A percentile compares a stretch with the other conserved stretches of the same genome.
Conservation (phyloP, 2,329 filamentous ascomycete genomes). For the Aspergillus felis region DNA sequence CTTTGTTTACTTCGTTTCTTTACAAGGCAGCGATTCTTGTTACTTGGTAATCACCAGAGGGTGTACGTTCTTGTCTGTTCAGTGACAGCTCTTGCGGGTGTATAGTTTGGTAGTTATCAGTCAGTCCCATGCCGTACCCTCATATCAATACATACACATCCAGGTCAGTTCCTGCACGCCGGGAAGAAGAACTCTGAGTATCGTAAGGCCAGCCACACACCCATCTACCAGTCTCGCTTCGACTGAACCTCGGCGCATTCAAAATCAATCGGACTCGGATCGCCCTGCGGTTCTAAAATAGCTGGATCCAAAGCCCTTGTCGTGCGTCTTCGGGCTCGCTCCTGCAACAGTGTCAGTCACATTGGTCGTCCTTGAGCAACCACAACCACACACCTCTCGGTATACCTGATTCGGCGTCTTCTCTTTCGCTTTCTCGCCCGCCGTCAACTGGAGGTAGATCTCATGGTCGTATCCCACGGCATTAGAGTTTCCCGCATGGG, state of each 20-base stretch:
- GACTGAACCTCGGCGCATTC: constrained; percentile 23
- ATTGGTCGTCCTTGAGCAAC: not conserved
- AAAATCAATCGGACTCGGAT: constrained; percentile 25
- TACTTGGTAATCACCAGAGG: not conserved
- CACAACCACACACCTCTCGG: constrained; percentile 22
- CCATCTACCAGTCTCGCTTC: constrained; percentile 7
- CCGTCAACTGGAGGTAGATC: constrained; percentile 26
- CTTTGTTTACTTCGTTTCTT: not conserved
- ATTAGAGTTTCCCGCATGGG: not conserved
- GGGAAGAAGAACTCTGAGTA: not conserved
- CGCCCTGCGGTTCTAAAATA: constrained; percentile 21
- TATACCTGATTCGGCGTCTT: constrained; percentile 31
- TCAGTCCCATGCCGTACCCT: not conserved
- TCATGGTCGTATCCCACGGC: constrained; percentile 31
- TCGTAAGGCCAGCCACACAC: not conserved
- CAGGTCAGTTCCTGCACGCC: not conserved
- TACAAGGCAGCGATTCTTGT: not conserved
- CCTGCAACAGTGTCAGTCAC: constrained; percentile 10
- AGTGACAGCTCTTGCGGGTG: not conserved
- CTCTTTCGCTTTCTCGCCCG: constrained; percentile 14
- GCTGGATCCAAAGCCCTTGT: constrained; percentile 25
- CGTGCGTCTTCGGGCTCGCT: constrained; percentile 21
- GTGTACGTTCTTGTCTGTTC: not conserved
- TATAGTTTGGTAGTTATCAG: not conserved
- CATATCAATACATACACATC: not conserved